Conservation (phyloP, 495 filamentous ascomycete genomes). For the Penicillium pancosmium region DNA sequence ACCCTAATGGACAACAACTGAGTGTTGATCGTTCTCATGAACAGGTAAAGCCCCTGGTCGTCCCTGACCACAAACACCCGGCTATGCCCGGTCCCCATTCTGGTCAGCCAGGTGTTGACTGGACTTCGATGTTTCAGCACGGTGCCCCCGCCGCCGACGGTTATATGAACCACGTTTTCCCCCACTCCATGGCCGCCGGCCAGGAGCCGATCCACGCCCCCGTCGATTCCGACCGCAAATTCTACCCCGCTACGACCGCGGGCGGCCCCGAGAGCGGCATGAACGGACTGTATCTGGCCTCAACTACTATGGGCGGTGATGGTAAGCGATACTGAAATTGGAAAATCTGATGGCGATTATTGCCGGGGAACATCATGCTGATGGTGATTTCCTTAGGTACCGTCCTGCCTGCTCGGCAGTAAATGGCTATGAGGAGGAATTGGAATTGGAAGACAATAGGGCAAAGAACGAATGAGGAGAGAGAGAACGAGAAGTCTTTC, state of each 20-base stretch:
- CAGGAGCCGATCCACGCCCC: constrained; percentile 50
- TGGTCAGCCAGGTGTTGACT: constrained; percentile 58
- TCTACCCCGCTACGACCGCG: constrained; percentile 47
- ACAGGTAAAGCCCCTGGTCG: constrained; percentile 52
- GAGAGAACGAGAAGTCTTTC: constrained; percentile 9
- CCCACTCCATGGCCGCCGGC: constrained; percentile 53
- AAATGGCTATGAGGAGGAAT: constrained; percentile 21
- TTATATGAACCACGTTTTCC: constrained; percentile 60
- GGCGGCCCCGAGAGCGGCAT: constrained; percentile 46
- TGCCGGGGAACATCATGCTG: constrained; percentile 1
- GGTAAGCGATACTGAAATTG: constrained; percentile 34
- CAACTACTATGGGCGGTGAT: constrained; percentile 50
- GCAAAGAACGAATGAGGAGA: constrained; percentile 6
- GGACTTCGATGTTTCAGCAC: constrained; percentile 74
- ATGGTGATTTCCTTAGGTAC: constrained; percentile 32
- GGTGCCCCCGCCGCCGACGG: constrained; percentile 62
- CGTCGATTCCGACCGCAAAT: constrained; percentile 50
- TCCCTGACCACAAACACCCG: constrained; percentile 47
- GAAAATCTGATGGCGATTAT: not conserved
- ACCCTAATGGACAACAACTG: constrained; percentile 48
- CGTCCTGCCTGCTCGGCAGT: constrained; percentile 51
- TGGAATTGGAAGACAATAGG: constrained; percentile 16
- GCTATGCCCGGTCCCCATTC: constrained; percentile 47
- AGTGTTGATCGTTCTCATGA: constrained; percentile 53
- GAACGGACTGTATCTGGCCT: constrained; percentile 52